A percentile compares a stretch with the other conserved stretches of the same genome.
These are phyloP conservation scores for Grigorovia yakushimaensis DNA, from an alignment of 805 yeast genomes.

Conservation along the genomic window DNA sequence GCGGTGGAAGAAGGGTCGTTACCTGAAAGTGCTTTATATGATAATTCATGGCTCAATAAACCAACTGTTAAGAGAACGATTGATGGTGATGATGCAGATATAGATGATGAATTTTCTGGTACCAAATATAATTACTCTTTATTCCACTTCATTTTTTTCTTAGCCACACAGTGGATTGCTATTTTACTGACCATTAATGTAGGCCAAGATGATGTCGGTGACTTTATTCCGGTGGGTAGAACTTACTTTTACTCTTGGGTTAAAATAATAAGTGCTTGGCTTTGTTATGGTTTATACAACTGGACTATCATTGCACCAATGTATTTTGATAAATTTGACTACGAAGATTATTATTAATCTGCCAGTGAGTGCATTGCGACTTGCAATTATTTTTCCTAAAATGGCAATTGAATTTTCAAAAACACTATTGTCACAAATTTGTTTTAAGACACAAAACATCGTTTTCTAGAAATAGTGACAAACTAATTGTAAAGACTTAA, in stretches of 20 bases:
- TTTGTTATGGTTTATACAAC: constrained; percentile 72
- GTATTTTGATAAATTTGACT: constrained; percentile 77
- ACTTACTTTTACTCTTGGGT: constrained; percentile 95
- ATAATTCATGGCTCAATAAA: constrained; percentile 44
- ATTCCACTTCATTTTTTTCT: constrained; percentile 83
- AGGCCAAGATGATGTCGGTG: constrained; percentile 70
- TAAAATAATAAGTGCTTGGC: constrained; percentile 85
- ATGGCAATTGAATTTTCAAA: too few species aligned
- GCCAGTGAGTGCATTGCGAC: not conserved
- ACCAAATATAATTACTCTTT: constrained; percentile 79
- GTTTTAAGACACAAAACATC: not conserved
- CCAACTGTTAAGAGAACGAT: constrained; percentile 16
- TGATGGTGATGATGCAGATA: constrained; percentile 17
- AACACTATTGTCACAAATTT: not conserved
- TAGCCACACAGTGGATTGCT: constrained; percentile 96
- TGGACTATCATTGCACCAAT: constrained; percentile 92
- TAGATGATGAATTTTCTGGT: constrained; percentile 49
- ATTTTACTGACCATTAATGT: constrained; percentile 88
- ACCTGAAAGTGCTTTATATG: constrained; percentile 84
- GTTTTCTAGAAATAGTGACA: too few species aligned
- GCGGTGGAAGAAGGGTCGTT: constrained; percentile 95
- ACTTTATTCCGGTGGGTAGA: constrained; percentile 92
- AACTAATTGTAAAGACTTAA: too few species aligned
- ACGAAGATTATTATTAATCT: constrained; percentile 17
- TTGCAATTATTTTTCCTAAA: too few species aligned